phyloP scores from a whole-genome alignment of 768 basidiomycete genomes.

The Trametes gibbosa region DNA sequence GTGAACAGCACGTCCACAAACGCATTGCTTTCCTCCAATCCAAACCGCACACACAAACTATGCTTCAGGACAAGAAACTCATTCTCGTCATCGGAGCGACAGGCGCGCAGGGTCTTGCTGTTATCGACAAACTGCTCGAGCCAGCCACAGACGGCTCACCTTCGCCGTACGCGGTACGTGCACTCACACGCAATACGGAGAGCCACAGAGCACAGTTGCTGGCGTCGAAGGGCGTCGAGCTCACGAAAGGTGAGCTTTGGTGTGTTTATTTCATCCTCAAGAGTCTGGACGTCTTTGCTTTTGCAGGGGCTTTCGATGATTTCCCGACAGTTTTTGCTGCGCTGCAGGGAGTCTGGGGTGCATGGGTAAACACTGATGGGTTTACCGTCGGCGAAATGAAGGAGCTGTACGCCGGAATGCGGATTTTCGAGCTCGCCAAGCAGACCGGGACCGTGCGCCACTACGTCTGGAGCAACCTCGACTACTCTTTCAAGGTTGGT shows the following conservation, averaged over 20 bases:
- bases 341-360: conserved; percentile 35
- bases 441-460: conserved; percentile 34
- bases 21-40: no score
- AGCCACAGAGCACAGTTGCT: conserved; percentile 35
- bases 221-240: conserved; percentile 35
- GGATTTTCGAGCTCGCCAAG: conserved; percentile 42
- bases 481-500: conserved; percentile 41
- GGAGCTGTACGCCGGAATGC: conserved; percentile 38
- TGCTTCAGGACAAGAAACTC: conserved; percentile 7
- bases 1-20: no score
- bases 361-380: conserved; percentile 34
- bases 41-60: no score
- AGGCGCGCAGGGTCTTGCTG: conserved; percentile 41
- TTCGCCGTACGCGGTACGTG: conserved; percentile 40
- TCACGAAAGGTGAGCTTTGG: conserved; percentile 31
- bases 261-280: no score
- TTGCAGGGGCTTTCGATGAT: conserved; percentile 33
- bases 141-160: conserved; percentile 35
- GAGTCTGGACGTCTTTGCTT: conserved; percentile 26
- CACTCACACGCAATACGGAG: conserved; percentile 36
- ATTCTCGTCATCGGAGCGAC: conserved; percentile 46
- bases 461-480: conserved; percentile 41
- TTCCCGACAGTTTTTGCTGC: conserved; percentile 29
- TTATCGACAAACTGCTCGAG: conserved; percentile 37
- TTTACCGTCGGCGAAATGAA: conserved; percentile 41